Evolutionary conservation across 352 stramenopile species (phyloP), one percentile per base, ranked within the genome.

Genomic region (Nothophytophthora sp.): DNA sequence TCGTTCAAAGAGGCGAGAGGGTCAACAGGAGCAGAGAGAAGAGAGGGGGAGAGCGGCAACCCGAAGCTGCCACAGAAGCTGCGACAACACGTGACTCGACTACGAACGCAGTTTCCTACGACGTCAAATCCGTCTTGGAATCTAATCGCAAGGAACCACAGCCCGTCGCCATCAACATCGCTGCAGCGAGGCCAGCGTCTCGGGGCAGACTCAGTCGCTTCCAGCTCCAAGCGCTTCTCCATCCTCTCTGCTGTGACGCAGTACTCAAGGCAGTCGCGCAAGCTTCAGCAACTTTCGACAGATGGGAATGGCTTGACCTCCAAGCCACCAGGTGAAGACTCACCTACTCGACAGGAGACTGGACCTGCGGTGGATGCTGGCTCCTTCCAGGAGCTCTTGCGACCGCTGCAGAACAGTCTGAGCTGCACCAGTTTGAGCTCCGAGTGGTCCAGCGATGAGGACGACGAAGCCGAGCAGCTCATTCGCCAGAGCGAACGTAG

Each of bases 371-470:
- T 50, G 19, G 59, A 37, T n/a, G 37, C 47, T 29, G 37, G 32
- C 34, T 44, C 45, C 4, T 87, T 87, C 36, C 67, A 82, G 18
- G 73, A 85, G 28, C 40, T 89, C 0, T 34, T 89, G 10, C 63
- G 70, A 4, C 75, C 78, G 5, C 48, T 89, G 8, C 77, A 89
- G 30, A 81, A 52, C 15, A 86, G 68, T 18, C 53, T 89, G n/a
- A 81, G 68, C 34, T 79, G 68, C 30, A 58, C 60, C 22, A 69
- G 34, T 25, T 45, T 71, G 19, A 73, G 55, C 34, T 62, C 51
- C 6, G 69, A 63, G 5, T 77, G 72, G 65, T 44, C 51, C 0
- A 64, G 51, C 15, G 57, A 75, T 16, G 61, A 74, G 29, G 67
- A 77, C 11, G 73, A 84, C 18, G 63, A 73, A 30, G 63, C 39